Evolutionary conservation across 1,284 basidiomycete genomes (phyloP).

Genomic region (Golubevia sp.): DNA sequence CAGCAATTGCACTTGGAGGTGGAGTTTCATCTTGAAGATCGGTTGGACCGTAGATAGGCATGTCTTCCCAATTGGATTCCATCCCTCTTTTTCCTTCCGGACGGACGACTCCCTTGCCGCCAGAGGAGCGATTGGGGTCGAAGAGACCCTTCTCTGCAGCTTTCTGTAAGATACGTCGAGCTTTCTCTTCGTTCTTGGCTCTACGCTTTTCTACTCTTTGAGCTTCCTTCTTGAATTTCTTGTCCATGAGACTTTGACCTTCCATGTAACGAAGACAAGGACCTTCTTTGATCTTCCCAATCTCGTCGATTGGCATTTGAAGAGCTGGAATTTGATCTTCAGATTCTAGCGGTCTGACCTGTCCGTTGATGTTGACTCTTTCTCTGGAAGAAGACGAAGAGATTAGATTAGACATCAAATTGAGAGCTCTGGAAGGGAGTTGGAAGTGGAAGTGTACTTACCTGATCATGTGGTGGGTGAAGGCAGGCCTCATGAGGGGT

Average conservation of each 20-base stretch:
- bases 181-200: slow-evolving; percentile 15
- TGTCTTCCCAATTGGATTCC: slow-evolving; percentile 20
- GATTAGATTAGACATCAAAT: not conserved
- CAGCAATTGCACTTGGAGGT: slow-evolving; percentile 40
- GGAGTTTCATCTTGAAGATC: slow-evolving; percentile 38
- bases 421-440: not conserved
- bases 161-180: slow-evolving; percentile 10
- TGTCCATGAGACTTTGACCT: slow-evolving; percentile 33
- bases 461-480: slow-evolving; percentile 71
- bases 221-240: slow-evolving; percentile 24
- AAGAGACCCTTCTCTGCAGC: slow-evolving; percentile 25
- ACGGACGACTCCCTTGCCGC: not conserved
- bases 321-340: slow-evolving; percentile 72
- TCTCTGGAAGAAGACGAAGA: too few relatives aligned
- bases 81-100: slow-evolving; percentile 8
- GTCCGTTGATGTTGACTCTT: slow-evolving; percentile 78
- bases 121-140: slow-evolving; percentile 6
- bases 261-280: slow-evolving; percentile 43
- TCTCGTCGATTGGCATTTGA: slow-evolving; percentile 68
- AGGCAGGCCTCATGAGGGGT: slow-evolving; percentile 39
- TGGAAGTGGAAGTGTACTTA: too few relatives aligned
- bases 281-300: slow-evolving; percentile 66
- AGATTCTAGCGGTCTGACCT: slow-evolving; percentile 77
- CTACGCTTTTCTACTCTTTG: slow-evolving; percentile 23
- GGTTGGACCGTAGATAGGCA: slow-evolving; percentile 22